Evolutionary conservation across 192 early-diverging fungal species (phyloP).

Genomic region (Pilobolus umbonatus): DNA sequence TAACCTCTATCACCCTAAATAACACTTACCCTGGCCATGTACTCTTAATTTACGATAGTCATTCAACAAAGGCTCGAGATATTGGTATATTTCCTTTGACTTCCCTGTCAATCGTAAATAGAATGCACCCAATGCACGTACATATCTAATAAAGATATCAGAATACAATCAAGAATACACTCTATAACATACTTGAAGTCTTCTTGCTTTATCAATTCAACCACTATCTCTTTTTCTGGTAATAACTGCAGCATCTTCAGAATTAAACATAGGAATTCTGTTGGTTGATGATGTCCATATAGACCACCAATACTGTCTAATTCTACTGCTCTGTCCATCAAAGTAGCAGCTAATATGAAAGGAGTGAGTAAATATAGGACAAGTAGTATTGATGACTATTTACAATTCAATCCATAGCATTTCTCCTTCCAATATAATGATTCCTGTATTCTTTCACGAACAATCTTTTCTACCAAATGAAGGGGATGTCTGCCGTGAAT

Average conservation of each 20-base stretch:
- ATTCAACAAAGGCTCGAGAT: constrained; percentile 79
- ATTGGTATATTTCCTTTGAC: constrained; percentile 74
- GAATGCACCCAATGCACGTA: constrained; percentile 85
- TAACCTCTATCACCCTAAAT: not conserved
- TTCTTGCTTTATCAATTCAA: constrained; percentile 75
- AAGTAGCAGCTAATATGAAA: constrained; percentile 58
- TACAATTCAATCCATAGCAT: constrained; percentile 89
- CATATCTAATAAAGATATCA: constrained; percentile 46
- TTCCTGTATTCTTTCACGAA: constrained; percentile 85
- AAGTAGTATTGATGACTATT: not conserved
- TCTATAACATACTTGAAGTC: constrained; percentile 64
- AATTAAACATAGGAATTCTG: constrained; percentile 83
- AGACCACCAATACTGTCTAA: constrained; percentile 75
- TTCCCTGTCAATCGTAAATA: constrained; percentile 82
- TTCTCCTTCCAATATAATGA: constrained; percentile 96
- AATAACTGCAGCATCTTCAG: constrained; percentile 92
- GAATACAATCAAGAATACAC: not conserved
- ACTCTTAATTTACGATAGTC: constrained; percentile 85
- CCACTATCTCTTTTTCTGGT: constrained; percentile 82
- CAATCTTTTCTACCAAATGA: constrained; percentile 92
- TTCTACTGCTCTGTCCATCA: constrained; percentile 84
- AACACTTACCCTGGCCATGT: constrained; percentile 38
- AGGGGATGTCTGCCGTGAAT: constrained; percentile 93
- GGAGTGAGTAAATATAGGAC: not conserved
- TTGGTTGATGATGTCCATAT: constrained; percentile 82